Evolutionary conservation across 192 early-diverging fungal genomes (phyloP), one percentile per base, ranked within the genome.

Genomic region (Lobosporangium transversale): DNA sequence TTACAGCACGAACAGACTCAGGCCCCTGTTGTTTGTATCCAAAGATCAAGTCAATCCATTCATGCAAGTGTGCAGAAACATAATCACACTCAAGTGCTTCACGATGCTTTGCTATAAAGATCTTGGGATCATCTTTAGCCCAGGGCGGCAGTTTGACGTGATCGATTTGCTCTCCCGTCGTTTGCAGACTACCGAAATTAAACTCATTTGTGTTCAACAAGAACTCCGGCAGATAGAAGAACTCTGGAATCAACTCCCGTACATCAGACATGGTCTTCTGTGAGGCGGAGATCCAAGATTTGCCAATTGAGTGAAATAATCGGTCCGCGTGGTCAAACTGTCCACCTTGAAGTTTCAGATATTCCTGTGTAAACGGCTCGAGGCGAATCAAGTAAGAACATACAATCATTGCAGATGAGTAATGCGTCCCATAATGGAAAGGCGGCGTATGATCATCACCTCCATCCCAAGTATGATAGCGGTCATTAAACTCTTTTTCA

Each of bases 401-500:
- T 2, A 96, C 94, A 47, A 93, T 89, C 79, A 93, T 93, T 1
- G 97, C 92, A 7, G 94, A 97, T 1, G 94, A 95, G 78, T 98
- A 98, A 71, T 98, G 97, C 11, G 95, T 96, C n/a, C 95, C 97
- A 73, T 98, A 98, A 54, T 95, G 93, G 80, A 96, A 97, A 43
- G 87, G 83, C 31, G 87, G 87, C 9, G 70, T 82, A 14, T 59
- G 70, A 27, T 71, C 81, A 40, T 82, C 78, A 12, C 68, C 70
- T 64, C 83, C 68, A 49, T 90, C 89, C 87, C 89, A 90, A 35
- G 85, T 83, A 29, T 82, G 81, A 69, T 87, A 89, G 17, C 89
- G 79, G 17, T 88, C 87, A 29, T 81, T 68, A 73, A 89, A 93
- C 57, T 94, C 85, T 43, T 85, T 75, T 57, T 79, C 71, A 52